A percentile compares a stretch with the other conserved stretches of the same genome.
Conservation (phyloP, 495 filamentous ascomycete species). For the Lepidopterella palustris region DNA sequence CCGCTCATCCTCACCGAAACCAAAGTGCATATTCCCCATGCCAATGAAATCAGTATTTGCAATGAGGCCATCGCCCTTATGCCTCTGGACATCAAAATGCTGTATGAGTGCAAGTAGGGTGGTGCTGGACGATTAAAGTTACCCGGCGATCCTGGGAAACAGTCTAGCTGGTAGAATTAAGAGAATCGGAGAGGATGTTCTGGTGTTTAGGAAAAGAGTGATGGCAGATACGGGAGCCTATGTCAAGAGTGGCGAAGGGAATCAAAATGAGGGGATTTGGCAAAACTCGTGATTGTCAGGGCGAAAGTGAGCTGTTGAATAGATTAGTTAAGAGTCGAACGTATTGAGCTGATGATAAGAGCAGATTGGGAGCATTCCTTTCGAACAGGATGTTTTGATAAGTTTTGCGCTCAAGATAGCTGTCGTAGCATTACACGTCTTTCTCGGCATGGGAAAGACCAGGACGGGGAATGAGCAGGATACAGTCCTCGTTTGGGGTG, state of each 20-base stretch:
- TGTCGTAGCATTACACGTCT: conserved; percentile 20
- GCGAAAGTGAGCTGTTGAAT: conserved; percentile 8
- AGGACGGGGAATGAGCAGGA: conserved; percentile 11
- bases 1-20: conserved; percentile 2
- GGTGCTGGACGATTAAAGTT: conserved; percentile 11
- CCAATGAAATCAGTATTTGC: conserved; percentile 14
- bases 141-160: conserved; percentile 21
- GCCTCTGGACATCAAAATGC: conserved; percentile 24
- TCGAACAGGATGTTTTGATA: conserved; percentile 24
- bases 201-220: conserved; percentile 23
- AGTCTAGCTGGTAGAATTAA: conserved; percentile 22
- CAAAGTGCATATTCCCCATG: not conserved
- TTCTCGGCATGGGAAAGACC: conserved; percentile 24
- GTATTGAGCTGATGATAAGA: not conserved
- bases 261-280: conserved; percentile 21
- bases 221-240: conserved; percentile 23
- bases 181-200: conserved; percentile 14
- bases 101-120: conserved; percentile 14
- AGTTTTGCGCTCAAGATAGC: conserved; percentile 26
- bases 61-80: conserved; percentile 22
- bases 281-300: conserved; percentile 17
- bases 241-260: conserved; percentile 7
- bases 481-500: conserved; percentile 23
- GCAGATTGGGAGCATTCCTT: conserved; percentile 18
- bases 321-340: too few relatives aligned